phyloP scores from a whole-genome alignment of 2,329 filamentous ascomycete species.

The Samsoniella hepiali region DNA sequence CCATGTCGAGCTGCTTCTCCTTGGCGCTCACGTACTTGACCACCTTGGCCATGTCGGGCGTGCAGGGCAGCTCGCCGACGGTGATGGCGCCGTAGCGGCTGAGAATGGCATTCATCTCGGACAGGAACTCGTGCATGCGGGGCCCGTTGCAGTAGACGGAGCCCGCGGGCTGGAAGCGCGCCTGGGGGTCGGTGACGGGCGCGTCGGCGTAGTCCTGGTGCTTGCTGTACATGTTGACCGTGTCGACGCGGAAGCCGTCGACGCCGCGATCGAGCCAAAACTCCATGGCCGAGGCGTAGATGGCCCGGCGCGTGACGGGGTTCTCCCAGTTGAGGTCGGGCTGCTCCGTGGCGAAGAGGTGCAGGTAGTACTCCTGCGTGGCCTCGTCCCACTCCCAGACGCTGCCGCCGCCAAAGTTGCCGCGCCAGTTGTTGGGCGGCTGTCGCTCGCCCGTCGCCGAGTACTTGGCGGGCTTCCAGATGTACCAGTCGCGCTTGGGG shows the following conservation, averaged over 20 bases:
- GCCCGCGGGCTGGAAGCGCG: constrained; percentile 50
- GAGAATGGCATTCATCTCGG: constrained; percentile 62
- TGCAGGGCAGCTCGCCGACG: constrained; percentile 65
- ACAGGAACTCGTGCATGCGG: constrained; percentile 63
- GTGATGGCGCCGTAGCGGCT: constrained; percentile 63
- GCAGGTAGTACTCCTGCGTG: constrained; percentile 74
- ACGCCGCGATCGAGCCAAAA: constrained; percentile 78
- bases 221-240: constrained; percentile 71
- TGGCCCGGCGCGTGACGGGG: constrained; percentile 60
- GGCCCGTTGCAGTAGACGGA: constrained; percentile 66
- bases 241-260: constrained; percentile 71
- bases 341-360: constrained; percentile 71
- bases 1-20: constrained; percentile 63
- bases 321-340: constrained; percentile 88
- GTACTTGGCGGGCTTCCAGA: constrained; percentile 53
- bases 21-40: constrained; percentile 57
- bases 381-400: constrained; percentile 69
- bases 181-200: constrained; percentile 46
- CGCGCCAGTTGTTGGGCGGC: constrained; percentile 73
- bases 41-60: constrained; percentile 55
- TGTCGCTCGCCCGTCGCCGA: constrained; percentile 56
- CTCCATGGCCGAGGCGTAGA: constrained; percentile 68
- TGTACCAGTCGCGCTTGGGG: constrained; percentile 68
- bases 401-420: constrained; percentile 56
- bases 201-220: constrained; percentile 56